These are phyloP conservation scores for Stachybotrys chlorohalonatus DNA, from an alignment of 2,329 filamentous ascomycete species.

Conservation along the genomic window DNA sequence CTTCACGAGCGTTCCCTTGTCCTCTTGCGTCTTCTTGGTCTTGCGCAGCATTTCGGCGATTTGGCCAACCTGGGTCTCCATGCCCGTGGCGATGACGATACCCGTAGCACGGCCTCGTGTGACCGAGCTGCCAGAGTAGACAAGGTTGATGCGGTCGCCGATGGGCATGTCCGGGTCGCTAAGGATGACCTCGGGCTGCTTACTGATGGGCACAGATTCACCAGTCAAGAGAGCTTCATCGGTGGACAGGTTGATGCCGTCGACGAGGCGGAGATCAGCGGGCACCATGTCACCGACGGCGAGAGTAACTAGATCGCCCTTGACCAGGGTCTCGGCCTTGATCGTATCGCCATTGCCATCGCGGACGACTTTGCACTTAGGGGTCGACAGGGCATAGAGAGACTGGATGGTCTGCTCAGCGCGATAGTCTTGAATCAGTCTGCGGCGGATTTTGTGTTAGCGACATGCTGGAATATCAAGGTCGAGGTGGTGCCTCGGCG, in stretches of 20 bases:
- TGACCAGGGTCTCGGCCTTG: conserved; percentile 50
- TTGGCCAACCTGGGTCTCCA: conserved; percentile 67
- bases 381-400: conserved; percentile 47
- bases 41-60: conserved; percentile 62
- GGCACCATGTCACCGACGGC: conserved; percentile 61
- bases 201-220: conserved; percentile 61
- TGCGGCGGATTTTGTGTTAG: conserved; percentile 18
- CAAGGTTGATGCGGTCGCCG: conserved; percentile 62
- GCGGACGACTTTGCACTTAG: conserved; percentile 50
- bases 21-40: conserved; percentile 33
- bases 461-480: conserved; percentile 5
- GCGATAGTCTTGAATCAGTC: conserved; percentile 51
- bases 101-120: conserved; percentile 61
- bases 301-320: conserved; percentile 55
- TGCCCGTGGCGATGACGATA: conserved; percentile 61
- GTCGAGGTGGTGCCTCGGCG: conserved; percentile 4
- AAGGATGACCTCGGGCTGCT: conserved; percentile 50
- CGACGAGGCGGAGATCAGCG: conserved; percentile 56
- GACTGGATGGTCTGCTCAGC: conserved; percentile 56
- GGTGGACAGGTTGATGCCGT: conserved; percentile 64
- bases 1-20: conserved; percentile 32
- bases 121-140: conserved; percentile 63
- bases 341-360: conserved; percentile 40
- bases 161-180: conserved; percentile 46
- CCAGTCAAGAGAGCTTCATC: conserved; percentile 70